These are phyloP conservation scores for Hortiboletus campestris DNA, from an alignment of 768 basidiomycete species.

Conservation along the genomic window DNA sequence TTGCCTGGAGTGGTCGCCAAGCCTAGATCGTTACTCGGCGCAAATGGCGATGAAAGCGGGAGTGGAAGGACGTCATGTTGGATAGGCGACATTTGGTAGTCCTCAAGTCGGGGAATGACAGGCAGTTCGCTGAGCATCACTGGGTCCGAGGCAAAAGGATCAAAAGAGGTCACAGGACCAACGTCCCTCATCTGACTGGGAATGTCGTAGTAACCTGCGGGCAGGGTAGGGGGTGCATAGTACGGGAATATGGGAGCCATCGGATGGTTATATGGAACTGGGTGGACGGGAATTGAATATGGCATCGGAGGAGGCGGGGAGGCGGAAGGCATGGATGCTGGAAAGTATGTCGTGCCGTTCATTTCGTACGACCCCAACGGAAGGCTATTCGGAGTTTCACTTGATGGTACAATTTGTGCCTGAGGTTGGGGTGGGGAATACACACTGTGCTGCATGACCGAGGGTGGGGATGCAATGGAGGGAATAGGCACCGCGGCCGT, in stretches of 20 bases:
- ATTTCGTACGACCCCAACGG: slow-evolving; percentile 22
- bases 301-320: slow-evolving; percentile 1
- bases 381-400: slow-evolving; percentile 3
- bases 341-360: slow-evolving; percentile 32
- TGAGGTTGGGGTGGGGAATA: not conserved
- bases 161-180: slow-evolving; percentile 10
- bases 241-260: slow-evolving; percentile 8
- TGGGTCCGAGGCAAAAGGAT: slow-evolving; percentile 22
- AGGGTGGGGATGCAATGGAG: not conserved
- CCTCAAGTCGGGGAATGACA: slow-evolving; percentile 6
- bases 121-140: slow-evolving; percentile 11
- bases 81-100: slow-evolving; percentile 2
- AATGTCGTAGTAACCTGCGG: slow-evolving; percentile 1
- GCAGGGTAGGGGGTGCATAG: slow-evolving; percentile 7
- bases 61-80: not conserved
- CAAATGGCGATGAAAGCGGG: not conserved
- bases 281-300: slow-evolving; percentile 6
- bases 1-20: not conserved
- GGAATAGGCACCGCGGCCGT: slow-evolving; percentile 5
- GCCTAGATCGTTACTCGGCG: not conserved
- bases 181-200: not conserved
- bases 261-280: slow-evolving; percentile 4
- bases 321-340: not conserved
- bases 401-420: not conserved
- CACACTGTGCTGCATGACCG: not conserved